phyloP scores from a whole-genome alignment of 805 yeast genomes.

The Metschnikowia borealis region DNA sequence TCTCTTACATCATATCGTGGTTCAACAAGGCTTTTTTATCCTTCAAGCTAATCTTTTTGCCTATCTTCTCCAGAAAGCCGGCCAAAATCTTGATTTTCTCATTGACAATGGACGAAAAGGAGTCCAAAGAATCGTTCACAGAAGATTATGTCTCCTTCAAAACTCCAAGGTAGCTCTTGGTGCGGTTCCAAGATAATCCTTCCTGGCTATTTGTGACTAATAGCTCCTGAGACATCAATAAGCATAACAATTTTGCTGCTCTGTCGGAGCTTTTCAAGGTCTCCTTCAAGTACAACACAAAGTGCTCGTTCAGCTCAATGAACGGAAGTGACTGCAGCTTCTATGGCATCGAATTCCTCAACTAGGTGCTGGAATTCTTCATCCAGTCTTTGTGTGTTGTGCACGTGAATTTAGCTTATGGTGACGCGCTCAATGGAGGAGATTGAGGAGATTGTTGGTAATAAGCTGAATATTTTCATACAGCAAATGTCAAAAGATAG shows the following conservation, averaged over 20 bases:
- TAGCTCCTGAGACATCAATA: slow-evolving; percentile 6
- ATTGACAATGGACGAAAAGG: slow-evolving; percentile 10
- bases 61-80: slow-evolving; percentile 20
- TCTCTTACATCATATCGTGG: slow-evolving; percentile 31
- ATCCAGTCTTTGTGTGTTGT: slow-evolving; percentile 25
- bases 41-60: slow-evolving; percentile 25
- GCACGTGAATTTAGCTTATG: not conserved
- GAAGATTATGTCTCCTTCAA: slow-evolving; percentile 13
- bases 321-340: slow-evolving; percentile 10
- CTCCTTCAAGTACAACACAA: slow-evolving; percentile 8
- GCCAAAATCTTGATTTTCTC: slow-evolving; percentile 16
- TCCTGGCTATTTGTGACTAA: not conserved
- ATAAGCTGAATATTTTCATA: too few relatives aligned
- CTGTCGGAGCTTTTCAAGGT: slow-evolving; percentile 17
- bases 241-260: slow-evolving; percentile 23
- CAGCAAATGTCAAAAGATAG: too few relatives aligned
- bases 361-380: slow-evolving; percentile 32
- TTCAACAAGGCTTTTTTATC: slow-evolving; percentile 35
- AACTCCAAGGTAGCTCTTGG: slow-evolving; percentile 18
- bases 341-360: slow-evolving; percentile 18
- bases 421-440: slow-evolving; percentile 2
- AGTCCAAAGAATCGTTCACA: slow-evolving; percentile 9
- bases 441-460: slow-evolving; percentile 1
- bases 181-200: slow-evolving; percentile 20
- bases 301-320: slow-evolving; percentile 7